A percentile compares a stretch with the other conserved stretches of the same genome.
Conservation (phyloP, 2,329 filamentous ascomycete genomes). For the Aphanoascus verrucosus region DNA sequence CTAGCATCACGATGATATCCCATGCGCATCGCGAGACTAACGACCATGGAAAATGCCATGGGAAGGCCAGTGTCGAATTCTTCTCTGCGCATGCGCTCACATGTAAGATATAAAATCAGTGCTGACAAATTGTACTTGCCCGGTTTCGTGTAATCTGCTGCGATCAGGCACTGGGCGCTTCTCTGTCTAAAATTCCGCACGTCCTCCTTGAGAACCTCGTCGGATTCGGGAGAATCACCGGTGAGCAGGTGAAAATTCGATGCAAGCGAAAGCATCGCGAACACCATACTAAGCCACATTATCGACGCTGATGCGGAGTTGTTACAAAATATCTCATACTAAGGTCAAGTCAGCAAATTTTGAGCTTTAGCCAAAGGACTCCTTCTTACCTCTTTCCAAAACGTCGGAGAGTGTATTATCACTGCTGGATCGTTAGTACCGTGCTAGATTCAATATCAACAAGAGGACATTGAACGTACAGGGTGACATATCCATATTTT, state of each 20-base stretch:
- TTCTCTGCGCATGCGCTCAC: slow-evolving; percentile 19
- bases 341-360: not conserved
- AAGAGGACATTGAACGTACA: slow-evolving; percentile 1
- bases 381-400: slow-evolving; percentile 12
- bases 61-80: slow-evolving; percentile 20
- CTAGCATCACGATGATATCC: slow-evolving; percentile 37
- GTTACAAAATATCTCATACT: slow-evolving; percentile 13
- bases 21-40: slow-evolving; percentile 29
- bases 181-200: slow-evolving; percentile 11
- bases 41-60: slow-evolving; percentile 22
- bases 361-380: not conserved
- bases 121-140: slow-evolving; percentile 23
- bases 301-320: slow-evolving; percentile 5
- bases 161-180: slow-evolving; percentile 23
- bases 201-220: not conserved
- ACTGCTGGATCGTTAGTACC: not conserved
- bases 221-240: not conserved
- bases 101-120: slow-evolving; percentile 19
- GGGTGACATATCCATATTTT: slow-evolving; percentile 6
- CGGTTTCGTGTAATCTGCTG: slow-evolving; percentile 22
- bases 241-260: slow-evolving; percentile 7
- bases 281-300: slow-evolving; percentile 13
- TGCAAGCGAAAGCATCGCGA: slow-evolving; percentile 9
- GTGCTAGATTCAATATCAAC: not conserved
- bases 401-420: slow-evolving; percentile 11